Base-by-base conservation (phyloP, 2,329 filamentous ascomycete genomes). In the Colletotrichum magnum region DNA sequence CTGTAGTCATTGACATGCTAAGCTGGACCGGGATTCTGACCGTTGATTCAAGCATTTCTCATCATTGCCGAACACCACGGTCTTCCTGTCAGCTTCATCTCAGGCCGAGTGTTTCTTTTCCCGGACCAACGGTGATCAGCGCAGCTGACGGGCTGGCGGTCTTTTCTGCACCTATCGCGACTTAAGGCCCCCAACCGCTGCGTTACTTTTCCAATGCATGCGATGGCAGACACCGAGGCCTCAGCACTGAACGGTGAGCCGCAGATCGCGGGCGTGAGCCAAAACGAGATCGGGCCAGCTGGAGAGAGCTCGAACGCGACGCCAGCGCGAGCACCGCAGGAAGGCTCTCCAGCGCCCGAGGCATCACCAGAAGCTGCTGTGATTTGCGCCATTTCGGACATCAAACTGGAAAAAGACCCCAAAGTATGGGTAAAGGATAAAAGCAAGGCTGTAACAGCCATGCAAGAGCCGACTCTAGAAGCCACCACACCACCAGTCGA, bases 121-220 rank as follows among this genome's bases (percentile, higher is more conserved):
- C 47, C 50, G 45, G 57, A 39, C n/a, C 26, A 48, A 59, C 39
- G 15, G 26, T 39, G 52, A 36, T 59, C 28, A 43, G 57, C n/a
- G 16, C 43, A 50, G 57, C 18, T 51, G 57, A 48, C 39, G 56
- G 18, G 57, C 18, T 51, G 57, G 36, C 39, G 56, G 18, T 10
- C 56, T 24, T 43, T 15, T n/a, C 10, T 26, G 43, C 43, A 48
- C 32, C 18, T 48, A 15, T 59, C 24, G 43, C 45, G 16, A 32
- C 16, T 45, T 24, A 50, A 59, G 57, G 57, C 57, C 57, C 26
- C 57, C 45, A 36, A 36, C 32, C 32, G 26, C 45, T n/a, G 45
- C 26, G 28, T 39, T 7, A 41, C 57, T 48, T 36, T 50, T 41
- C 43, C 15, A 48, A 48, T 41, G 21, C 12, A 12, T 26, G 21